Evolutionary conservation across 140 eudicot genomes (phyloP).

Genomic region (Flaveria floridana): DNA sequence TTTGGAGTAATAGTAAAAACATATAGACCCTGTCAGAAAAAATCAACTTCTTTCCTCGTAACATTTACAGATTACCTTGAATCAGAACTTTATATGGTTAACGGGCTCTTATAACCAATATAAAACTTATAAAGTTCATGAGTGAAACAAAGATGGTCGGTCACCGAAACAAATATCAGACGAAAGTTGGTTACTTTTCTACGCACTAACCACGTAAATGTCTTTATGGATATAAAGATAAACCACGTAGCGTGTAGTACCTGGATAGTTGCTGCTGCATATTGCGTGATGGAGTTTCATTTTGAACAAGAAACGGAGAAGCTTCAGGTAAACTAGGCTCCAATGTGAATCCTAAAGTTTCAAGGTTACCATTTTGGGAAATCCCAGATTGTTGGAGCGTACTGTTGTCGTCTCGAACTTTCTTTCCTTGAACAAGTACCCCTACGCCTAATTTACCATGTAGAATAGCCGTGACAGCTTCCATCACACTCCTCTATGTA

Average conservation of each 20-base stretch:
- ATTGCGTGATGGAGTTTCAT: slow-evolving; percentile 43
- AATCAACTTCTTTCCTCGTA: slow-evolving; percentile 5
- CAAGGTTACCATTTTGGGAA: slow-evolving; percentile 52
- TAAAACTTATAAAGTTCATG: neutral
- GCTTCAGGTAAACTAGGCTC: slow-evolving; percentile 59
- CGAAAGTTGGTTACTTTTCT: no score
- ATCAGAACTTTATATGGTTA: neutral
- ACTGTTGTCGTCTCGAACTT: slow-evolving; percentile 75
- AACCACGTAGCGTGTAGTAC: slow-evolving; percentile 33
- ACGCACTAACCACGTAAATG: neutral
- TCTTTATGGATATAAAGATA: neutral
- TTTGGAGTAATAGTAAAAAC: neutral
- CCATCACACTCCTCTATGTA: slow-evolving; percentile 75
- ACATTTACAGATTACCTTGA: neutral
- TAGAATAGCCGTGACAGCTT: slow-evolving; percentile 72
- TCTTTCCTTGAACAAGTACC: slow-evolving; percentile 77
- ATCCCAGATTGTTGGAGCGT: slow-evolving; percentile 85
- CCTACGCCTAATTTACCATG: slow-evolving; percentile 81
- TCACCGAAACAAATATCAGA: neutral
- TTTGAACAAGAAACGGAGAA: slow-evolving; percentile 37
- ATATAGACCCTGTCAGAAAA: neutral
- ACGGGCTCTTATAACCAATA: neutral
- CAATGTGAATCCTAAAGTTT: slow-evolving; percentile 58
- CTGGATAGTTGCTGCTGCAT: slow-evolving; percentile 42
- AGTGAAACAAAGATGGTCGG: neutral